These are phyloP conservation scores for Raphanus sativus DNA, from an alignment of 345 rosid species.

Conservation along the genomic window DNA sequence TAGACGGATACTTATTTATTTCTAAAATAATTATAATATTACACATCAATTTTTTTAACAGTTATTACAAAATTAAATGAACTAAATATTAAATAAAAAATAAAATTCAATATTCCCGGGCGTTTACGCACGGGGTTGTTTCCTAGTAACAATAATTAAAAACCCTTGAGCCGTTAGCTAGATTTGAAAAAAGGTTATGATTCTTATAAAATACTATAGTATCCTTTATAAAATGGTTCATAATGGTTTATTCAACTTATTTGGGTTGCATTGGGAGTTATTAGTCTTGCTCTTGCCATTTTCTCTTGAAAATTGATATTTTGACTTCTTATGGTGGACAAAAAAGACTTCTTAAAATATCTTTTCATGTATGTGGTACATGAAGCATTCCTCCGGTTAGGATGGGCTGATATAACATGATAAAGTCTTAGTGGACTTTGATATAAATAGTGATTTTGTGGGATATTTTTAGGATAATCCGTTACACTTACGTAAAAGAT, in stretches of 20 bases:
- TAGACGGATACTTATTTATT: too few species aligned
- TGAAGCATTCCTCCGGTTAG: not conserved
- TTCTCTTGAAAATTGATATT: not conserved
- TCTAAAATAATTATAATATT: too few species aligned
- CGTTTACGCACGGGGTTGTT: too few species aligned
- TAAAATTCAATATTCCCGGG: too few species aligned
- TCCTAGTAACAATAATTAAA: slow-evolving; percentile 1
- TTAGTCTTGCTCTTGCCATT: slow-evolving; percentile 1
- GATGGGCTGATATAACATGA: not conserved
- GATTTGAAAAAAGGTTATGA: not conserved
- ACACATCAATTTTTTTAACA: too few species aligned
- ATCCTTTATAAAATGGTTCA: not conserved
- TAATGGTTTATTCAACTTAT: not conserved
- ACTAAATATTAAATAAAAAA: too few species aligned
- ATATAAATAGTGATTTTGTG: not conserved
- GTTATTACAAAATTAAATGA: too few species aligned
- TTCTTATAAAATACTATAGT: not conserved
- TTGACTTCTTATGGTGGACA: not conserved
- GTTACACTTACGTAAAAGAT: not conserved
- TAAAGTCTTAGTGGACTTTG: not conserved
- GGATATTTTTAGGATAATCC: not conserved
- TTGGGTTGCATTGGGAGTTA: slow-evolving; percentile 3
- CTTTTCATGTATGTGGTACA: not conserved
- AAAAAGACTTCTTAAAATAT: not conserved
- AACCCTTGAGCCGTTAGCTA: not conserved